phyloP scores from a whole-genome alignment of 2,329 filamentous ascomycete genomes.

The Neonectria sp. region DNA sequence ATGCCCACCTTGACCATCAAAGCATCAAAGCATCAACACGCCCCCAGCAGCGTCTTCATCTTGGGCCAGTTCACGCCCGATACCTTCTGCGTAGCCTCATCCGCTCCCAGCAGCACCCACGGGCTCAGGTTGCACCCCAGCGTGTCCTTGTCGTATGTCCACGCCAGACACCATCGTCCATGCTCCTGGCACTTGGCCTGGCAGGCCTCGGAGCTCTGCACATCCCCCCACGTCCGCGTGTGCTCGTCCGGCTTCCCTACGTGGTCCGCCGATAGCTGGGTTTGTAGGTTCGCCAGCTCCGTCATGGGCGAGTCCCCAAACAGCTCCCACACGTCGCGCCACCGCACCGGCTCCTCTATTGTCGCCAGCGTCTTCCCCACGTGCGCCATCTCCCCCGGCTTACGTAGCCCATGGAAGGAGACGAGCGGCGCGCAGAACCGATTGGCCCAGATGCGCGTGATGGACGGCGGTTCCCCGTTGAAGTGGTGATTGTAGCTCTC shows the following conservation, averaged over 20 bases:
- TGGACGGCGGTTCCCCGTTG: conserved; percentile 67
- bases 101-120: conserved; percentile 64
- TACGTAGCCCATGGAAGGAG: conserved; percentile 67
- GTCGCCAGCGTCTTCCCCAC: conserved; percentile 60
- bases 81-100: conserved; percentile 43
- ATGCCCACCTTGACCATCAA: not conserved
- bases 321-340: conserved; percentile 66
- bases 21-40: conserved; percentile 38
- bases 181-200: conserved; percentile 58
- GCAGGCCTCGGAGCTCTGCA: conserved; percentile 60
- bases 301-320: conserved; percentile 61
- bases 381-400: conserved; percentile 61
- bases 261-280: conserved; percentile 61
- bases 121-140: conserved; percentile 62
- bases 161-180: conserved; percentile 63
- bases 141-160: conserved; percentile 62
- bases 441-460: conserved; percentile 65
- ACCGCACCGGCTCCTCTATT: conserved; percentile 59
- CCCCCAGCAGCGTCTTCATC: conserved; percentile 46
- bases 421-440: conserved; percentile 69
- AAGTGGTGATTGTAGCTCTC: conserved; percentile 69
- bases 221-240: conserved; percentile 54
- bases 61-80: conserved; percentile 53
- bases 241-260: conserved; percentile 65
- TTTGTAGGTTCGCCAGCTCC: conserved; percentile 54